Evolutionary conservation across 2,329 filamentous ascomycete genomes (phyloP).

Genomic region (Mollisiaceae sp.): DNA sequence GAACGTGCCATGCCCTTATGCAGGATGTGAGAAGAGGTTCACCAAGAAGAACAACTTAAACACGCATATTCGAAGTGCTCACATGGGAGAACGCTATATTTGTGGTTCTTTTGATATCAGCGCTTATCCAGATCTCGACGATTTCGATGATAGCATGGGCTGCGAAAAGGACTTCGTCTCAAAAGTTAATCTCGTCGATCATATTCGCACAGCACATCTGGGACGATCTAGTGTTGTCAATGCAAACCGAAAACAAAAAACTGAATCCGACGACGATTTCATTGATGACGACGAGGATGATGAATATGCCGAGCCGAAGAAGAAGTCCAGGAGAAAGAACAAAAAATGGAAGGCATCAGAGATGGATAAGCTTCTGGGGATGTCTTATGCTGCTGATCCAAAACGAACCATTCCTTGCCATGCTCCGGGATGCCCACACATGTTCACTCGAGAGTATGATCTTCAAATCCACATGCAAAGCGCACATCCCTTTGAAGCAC

Average conservation of each 20-base stretch:
- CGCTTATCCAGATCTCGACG: slow-evolving; percentile 59
- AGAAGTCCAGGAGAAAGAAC: slow-evolving; percentile 22
- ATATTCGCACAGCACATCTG: slow-evolving; percentile 82
- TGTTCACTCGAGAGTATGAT: slow-evolving; percentile 63
- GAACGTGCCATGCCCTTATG: slow-evolving; percentile 68
- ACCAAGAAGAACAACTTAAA: slow-evolving; percentile 84
- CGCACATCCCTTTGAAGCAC: slow-evolving; percentile 42
- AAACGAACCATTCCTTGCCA: slow-evolving; percentile 56
- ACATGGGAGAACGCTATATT: slow-evolving; percentile 78
- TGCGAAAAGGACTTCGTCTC: slow-evolving; percentile 79
- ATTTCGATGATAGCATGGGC: slow-evolving; percentile 69
- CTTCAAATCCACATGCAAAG: slow-evolving; percentile 59
- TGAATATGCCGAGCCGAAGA: slow-evolving; percentile 16
- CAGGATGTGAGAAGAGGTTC: slow-evolving; percentile 76
- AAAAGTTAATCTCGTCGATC: slow-evolving; percentile 81
- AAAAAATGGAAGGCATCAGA: slow-evolving; percentile 33
- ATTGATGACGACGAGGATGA: slow-evolving; percentile 21
- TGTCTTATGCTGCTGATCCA: slow-evolving; percentile 55
- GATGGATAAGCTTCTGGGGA: slow-evolving; percentile 58
- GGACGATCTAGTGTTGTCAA: slow-evolving; percentile 54
- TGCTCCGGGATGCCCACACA: slow-evolving; percentile 53
- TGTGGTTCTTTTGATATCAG: slow-evolving; percentile 73
- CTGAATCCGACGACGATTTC: slow-evolving; percentile 22
- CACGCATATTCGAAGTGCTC: slow-evolving; percentile 76
- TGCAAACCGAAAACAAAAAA: slow-evolving; percentile 45